A percentile compares a stretch with the other conserved stretches of the same genome.
Evolutionary conservation across 108 stramenopile species (phyloP).

Genomic region (Fragilaria radians): DNA sequence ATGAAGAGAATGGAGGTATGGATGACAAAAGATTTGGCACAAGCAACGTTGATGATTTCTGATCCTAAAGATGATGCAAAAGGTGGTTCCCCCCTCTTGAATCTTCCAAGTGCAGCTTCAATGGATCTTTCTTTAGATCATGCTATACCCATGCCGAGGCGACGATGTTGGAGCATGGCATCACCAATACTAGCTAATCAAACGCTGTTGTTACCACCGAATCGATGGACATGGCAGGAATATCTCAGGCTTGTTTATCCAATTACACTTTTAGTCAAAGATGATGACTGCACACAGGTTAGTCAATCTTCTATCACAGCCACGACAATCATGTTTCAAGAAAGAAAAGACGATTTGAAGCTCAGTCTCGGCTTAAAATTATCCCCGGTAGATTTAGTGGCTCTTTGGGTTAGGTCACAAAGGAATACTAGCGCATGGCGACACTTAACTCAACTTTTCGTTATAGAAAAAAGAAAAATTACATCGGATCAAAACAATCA

Average conservation of each 20-base stretch:
- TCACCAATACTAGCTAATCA: background rate
- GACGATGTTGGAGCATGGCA: background rate
- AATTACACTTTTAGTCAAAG: constrained; percentile 14
- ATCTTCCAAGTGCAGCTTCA: constrained; percentile 17
- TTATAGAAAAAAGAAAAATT: constrained; percentile 3
- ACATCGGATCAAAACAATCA: constrained; percentile 1
- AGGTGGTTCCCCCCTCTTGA: constrained; percentile 20
- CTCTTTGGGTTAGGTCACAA: constrained; percentile 46
- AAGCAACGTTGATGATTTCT: constrained; percentile 15
- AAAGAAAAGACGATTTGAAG: background rate
- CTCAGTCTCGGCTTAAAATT: background rate
- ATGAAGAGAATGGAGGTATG: constrained; percentile 28
- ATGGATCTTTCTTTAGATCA: constrained; percentile 2
- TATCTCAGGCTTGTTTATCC: constrained; percentile 24
- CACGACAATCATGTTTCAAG: background rate
- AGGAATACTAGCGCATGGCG: constrained; percentile 31
- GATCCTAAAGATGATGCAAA: background rate
- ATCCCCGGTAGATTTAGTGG: constrained; percentile 23
- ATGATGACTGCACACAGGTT: background rate
- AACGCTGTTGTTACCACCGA: constrained; percentile 22
- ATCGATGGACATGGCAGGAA: constrained; percentile 32
- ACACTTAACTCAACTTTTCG: constrained; percentile 34
- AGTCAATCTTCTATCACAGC: background rate
- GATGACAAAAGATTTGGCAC: constrained; percentile 31
- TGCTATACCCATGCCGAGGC: background rate